These are phyloP conservation scores for Cladosporium sp. DNA, from an alignment of 2,329 filamentous ascomycete genomes.

Conservation along the genomic window DNA sequence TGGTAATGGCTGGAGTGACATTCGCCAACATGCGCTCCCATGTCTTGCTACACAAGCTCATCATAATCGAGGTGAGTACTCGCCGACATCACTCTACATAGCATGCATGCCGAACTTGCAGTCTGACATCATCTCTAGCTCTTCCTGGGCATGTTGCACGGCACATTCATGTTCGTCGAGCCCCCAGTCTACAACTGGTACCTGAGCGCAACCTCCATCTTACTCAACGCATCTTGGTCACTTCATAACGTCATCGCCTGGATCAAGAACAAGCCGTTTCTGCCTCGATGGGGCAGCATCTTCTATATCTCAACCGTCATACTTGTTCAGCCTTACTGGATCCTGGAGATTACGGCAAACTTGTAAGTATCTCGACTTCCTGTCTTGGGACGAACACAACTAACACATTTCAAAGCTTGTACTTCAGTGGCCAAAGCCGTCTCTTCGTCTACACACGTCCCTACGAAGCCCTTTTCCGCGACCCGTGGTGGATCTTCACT, in stretches of 20 bases:
- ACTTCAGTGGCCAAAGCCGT: slow-evolving; percentile 48
- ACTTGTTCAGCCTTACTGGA: slow-evolving; percentile 63
- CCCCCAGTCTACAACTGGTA: slow-evolving; percentile 63
- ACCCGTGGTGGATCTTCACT: slow-evolving; percentile 70
- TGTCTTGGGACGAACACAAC: not conserved
- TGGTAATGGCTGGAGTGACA: slow-evolving; percentile 51
- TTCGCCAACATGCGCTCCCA: slow-evolving; percentile 51
- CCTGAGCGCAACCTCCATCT: slow-evolving; percentile 60
- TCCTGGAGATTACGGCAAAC: slow-evolving; percentile 65
- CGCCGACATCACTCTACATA: not conserved
- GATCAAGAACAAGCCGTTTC: slow-evolving; percentile 65
- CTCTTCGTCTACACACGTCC: slow-evolving; percentile 59
- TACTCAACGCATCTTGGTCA: slow-evolving; percentile 63
- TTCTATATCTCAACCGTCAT: slow-evolving; percentile 62
- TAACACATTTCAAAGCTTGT: slow-evolving; percentile 40
- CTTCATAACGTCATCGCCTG: slow-evolving; percentile 67
- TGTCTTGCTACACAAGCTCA: slow-evolving; percentile 52
- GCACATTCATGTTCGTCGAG: slow-evolving; percentile 59
- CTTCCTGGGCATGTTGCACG: slow-evolving; percentile 57
- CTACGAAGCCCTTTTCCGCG: slow-evolving; percentile 61
- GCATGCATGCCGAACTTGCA: not conserved
- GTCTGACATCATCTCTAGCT: slow-evolving; percentile 41
- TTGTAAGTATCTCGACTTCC: slow-evolving; percentile 40
- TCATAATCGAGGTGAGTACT: slow-evolving; percentile 47
- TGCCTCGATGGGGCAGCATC: slow-evolving; percentile 42